Evolutionary conservation across 2,329 filamentous ascomycete genomes (phyloP).

Genomic region (Cladosporium cucumerinum): DNA sequence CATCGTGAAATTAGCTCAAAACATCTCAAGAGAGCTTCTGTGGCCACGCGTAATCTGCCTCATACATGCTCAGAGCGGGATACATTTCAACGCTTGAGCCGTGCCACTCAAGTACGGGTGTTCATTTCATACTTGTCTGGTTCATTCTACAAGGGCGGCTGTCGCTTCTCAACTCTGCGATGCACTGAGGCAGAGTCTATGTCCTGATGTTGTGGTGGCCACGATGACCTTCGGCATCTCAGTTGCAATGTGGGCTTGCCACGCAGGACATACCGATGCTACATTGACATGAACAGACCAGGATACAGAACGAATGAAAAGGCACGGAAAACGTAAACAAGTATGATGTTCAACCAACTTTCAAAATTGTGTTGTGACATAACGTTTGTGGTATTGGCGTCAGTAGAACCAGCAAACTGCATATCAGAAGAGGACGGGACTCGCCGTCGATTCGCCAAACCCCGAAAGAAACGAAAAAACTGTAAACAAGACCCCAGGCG

Average conservation of each 20-base stretch:
- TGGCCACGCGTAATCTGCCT: neutral
- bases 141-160: neutral
- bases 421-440: neutral
- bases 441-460: conserved; percentile 8
- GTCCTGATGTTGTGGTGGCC: neutral
- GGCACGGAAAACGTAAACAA: neutral
- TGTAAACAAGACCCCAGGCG: neutral
- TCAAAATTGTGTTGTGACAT: conserved; percentile 9
- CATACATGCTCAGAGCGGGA: neutral
- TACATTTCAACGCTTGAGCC: neutral
- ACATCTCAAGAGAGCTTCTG: neutral
- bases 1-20: neutral
- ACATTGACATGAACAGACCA: neutral
- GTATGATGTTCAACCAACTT: neutral
- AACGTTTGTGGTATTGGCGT: conserved; percentile 7
- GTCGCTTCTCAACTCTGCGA: neutral
- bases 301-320: neutral
- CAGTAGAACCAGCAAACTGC: conserved; percentile 13
- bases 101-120: neutral
- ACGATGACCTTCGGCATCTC: neutral
- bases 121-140: neutral
- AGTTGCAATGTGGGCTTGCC: neutral
- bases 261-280: neutral
- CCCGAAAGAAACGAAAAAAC: neutral
- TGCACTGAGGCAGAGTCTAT: neutral